Percentiles rank a stretch among this genome's conserved stretches.
Conservation (phyloP, 2,329 filamentous ascomycete genomes). For the Cladosporium sphaerospermum region DNA sequence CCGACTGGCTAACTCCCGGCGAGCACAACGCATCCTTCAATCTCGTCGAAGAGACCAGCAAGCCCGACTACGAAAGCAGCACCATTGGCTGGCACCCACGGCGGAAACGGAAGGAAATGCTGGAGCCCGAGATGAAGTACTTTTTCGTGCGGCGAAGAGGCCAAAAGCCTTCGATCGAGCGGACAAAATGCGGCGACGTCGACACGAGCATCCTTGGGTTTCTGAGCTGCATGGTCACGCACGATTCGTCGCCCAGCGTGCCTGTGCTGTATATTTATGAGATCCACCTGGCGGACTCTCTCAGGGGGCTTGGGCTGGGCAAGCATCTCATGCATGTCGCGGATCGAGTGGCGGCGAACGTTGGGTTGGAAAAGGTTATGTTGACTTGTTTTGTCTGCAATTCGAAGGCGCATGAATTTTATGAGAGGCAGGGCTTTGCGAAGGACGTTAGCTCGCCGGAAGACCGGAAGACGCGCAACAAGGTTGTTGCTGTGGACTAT, state of each 20-base stretch:
- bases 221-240: constrained; percentile 65
- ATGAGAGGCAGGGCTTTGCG: constrained; percentile 52
- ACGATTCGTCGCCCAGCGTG: constrained; percentile 52
- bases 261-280: constrained; percentile 74
- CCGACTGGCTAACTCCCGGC: constrained; percentile 8
- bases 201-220: constrained; percentile 31
- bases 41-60: constrained; percentile 59
- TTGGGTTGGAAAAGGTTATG: constrained; percentile 62
- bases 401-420: constrained; percentile 52
- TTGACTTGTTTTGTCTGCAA: constrained; percentile 66
- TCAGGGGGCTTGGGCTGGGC: constrained; percentile 60
- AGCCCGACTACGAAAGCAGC: constrained; percentile 57
- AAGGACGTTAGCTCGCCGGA: constrained; percentile 49
- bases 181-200: not conserved
- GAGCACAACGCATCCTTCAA: constrained; percentile 46
- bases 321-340: constrained; percentile 53
- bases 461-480: constrained; percentile 44
- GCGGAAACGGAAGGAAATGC: constrained; percentile 63
- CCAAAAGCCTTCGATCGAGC: not conserved
- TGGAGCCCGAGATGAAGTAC: constrained; percentile 60
- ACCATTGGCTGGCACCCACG: constrained; percentile 56
- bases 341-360: constrained; percentile 47
- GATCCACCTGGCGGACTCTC: constrained; percentile 56
- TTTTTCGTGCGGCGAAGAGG: constrained; percentile 48
- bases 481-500: constrained; percentile 45